Percentiles rank a stretch among this genome's conserved stretches.
phyloP scores from a whole-genome alignment of 257 asterid species.

The Verbena officinalis region DNA sequence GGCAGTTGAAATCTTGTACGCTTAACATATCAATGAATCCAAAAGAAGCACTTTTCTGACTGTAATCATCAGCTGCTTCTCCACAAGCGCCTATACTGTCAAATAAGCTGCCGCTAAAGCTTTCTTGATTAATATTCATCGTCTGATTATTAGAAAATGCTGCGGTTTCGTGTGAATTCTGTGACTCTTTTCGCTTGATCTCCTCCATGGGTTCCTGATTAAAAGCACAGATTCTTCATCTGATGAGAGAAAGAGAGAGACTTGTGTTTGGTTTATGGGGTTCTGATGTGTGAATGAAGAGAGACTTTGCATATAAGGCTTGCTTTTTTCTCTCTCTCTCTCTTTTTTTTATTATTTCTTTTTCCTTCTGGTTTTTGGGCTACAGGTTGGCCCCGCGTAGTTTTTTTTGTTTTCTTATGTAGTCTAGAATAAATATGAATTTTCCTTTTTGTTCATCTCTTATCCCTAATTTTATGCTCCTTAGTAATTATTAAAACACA shows the following conservation, averaged over 20 bases:
- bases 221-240: slow-evolving; percentile 39
- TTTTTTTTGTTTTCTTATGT: slow-evolving; percentile 16
- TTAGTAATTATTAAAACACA: not conserved
- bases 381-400: slow-evolving; percentile 42
- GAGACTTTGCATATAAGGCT: slow-evolving; percentile 19
- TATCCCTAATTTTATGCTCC: not conserved
- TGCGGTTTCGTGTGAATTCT: slow-evolving; percentile 2
- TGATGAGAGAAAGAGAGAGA: slow-evolving; percentile 29
- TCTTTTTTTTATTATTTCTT: not conserved
- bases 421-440: not conserved
- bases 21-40: slow-evolving; percentile 38
- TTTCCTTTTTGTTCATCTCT: slow-evolving; percentile 11
- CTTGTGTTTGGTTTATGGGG: slow-evolving; percentile 8
- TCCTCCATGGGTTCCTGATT: slow-evolving; percentile 35
- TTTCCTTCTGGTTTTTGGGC: slow-evolving; percentile 26
- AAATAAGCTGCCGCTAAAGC: slow-evolving; percentile 22
- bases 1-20: slow-evolving; percentile 34
- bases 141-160: slow-evolving; percentile 19
- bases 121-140: slow-evolving; percentile 14
- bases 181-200: slow-evolving; percentile 6
- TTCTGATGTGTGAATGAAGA: slow-evolving; percentile 45
- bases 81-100: slow-evolving; percentile 17
- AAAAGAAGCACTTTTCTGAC: slow-evolving; percentile 23
- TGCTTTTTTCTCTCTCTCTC: slow-evolving; percentile 22
- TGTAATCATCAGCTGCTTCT: no score